Conservation (phyloP, 257 asterid genomes). For the Gentiana macrophylla region DNA sequence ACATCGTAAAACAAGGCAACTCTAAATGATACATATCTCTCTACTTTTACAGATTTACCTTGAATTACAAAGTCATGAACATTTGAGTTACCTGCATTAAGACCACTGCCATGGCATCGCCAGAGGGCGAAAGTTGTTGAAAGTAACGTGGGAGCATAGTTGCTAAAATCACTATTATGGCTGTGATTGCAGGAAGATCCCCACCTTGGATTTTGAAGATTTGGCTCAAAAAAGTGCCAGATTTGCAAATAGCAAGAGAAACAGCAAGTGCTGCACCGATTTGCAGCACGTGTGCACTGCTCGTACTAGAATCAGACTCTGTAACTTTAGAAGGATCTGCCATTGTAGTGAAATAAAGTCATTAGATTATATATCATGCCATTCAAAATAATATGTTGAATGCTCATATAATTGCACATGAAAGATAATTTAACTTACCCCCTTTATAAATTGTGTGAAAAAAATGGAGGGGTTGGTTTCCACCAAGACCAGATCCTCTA, state of each 20-base stretch:
- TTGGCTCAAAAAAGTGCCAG: slow-evolving; percentile 33
- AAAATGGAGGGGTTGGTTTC: no score
- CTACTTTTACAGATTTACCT: no score
- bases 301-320: slow-evolving; percentile 26
- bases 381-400: no score
- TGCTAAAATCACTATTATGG: slow-evolving; percentile 56
- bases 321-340: slow-evolving; percentile 34
- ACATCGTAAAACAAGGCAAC: no score
- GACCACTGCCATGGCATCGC: slow-evolving; percentile 53
- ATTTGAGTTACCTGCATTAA: slow-evolving; percentile 55
- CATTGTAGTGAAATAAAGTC: slow-evolving; percentile 9
- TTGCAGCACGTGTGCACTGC: slow-evolving; percentile 44
- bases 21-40: no score
- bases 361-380: background rate
- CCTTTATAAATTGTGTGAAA: no score
- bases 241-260: slow-evolving; percentile 60
- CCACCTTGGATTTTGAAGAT: slow-evolving; percentile 39
- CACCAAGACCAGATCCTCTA: no score
- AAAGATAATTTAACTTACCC: no score
- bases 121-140: slow-evolving; percentile 58
- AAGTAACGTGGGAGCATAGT: slow-evolving; percentile 48
- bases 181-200: slow-evolving; percentile 65
- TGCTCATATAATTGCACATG: no score
- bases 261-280: slow-evolving; percentile 56
- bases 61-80: no score